Conservation (phyloP, 202 grass and related monocot species). For the Bolboschoenoplectus hybrid region DNA sequence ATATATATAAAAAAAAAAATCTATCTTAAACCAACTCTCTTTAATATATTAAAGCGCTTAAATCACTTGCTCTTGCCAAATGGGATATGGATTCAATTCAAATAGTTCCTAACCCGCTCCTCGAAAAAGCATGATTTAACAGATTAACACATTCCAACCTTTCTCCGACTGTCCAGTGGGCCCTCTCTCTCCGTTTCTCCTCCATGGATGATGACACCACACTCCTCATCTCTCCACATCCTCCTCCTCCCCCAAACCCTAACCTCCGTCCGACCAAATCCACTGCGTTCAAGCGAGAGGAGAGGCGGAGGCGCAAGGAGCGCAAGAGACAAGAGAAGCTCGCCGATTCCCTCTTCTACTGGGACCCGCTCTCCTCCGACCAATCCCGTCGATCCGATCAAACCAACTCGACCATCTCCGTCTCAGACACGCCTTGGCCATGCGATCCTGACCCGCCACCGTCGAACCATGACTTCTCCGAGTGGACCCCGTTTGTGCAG, state of each 20-base stretch:
- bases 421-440: constrained; percentile 55
- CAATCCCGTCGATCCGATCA: constrained; percentile 30
- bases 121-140: too few relatives aligned
- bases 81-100: too few relatives aligned
- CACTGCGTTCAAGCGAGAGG: constrained; percentile 75
- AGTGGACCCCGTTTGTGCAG: constrained; percentile 34
- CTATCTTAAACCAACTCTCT: too few relatives aligned
- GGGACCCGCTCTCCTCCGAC: constrained; percentile 50
- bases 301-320: constrained; percentile 68
- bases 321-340: constrained; percentile 58
- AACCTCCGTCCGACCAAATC: constrained; percentile 53
- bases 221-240: neutral
- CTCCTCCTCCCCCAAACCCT: constrained; percentile 26
- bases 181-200: neutral
- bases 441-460: constrained; percentile 33
- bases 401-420: neutral
- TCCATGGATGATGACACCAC: constrained; percentile 42
- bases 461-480: constrained; percentile 19
- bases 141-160: too few relatives aligned
- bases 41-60: too few relatives aligned
- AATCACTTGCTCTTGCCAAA: too few relatives aligned
- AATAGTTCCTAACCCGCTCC: too few relatives aligned
- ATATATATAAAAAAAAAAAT: too few relatives aligned
- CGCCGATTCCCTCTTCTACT: constrained; percentile 46
- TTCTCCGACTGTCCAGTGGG: neutral